Evolutionary conservation across 2,329 filamentous ascomycete species (phyloP).

Genomic region (Hypoxylon sp.): DNA sequence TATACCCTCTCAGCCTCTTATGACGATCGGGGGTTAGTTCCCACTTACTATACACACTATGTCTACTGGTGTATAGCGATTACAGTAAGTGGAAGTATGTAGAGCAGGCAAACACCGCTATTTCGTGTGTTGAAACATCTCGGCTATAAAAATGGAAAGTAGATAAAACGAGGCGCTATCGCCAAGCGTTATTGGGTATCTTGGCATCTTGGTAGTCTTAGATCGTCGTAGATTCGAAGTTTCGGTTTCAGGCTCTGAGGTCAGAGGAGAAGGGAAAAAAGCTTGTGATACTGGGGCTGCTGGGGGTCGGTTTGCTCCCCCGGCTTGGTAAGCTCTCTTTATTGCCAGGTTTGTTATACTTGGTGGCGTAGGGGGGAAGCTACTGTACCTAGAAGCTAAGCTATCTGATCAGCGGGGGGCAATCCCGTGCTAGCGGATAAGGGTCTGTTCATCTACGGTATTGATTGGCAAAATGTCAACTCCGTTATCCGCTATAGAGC

Average conservation of each 20-base stretch:
- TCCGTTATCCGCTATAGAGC: conserved; percentile 25
- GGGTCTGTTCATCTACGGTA: conserved; percentile 30
- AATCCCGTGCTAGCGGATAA: conserved; percentile 41
- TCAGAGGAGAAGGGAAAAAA: conserved; percentile 16
- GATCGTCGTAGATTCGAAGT: conserved; percentile 23
- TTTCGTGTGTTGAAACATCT: conserved; percentile 29
- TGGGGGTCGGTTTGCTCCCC: conserved; percentile 19
- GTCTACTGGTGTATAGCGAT: not conserved
- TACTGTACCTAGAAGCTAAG: too few relatives aligned
- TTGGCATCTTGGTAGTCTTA: conserved; percentile 29
- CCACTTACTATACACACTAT: conserved; percentile 10
- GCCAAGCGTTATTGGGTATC: conserved; percentile 25
- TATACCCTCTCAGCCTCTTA: conserved; percentile 38
- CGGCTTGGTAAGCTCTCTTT: conserved; percentile 19
- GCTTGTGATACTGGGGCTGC: conserved; percentile 29
- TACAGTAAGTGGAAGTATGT: conserved; percentile 2
- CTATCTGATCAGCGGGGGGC: conserved; percentile 41
- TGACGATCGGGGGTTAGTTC: conserved; percentile 26
- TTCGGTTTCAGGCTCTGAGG: conserved; percentile 24
- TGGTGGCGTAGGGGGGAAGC: conserved; percentile 22
- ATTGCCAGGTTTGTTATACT: conserved; percentile 26
- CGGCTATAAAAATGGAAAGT: conserved; percentile 25
- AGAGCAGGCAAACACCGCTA: conserved; percentile 1
- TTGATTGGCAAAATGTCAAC: conserved; percentile 30
- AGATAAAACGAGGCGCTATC: conserved; percentile 27